Evolutionary conservation across 352 stramenopile species (phyloP).

Genomic region (Pythium brassicae): DNA sequence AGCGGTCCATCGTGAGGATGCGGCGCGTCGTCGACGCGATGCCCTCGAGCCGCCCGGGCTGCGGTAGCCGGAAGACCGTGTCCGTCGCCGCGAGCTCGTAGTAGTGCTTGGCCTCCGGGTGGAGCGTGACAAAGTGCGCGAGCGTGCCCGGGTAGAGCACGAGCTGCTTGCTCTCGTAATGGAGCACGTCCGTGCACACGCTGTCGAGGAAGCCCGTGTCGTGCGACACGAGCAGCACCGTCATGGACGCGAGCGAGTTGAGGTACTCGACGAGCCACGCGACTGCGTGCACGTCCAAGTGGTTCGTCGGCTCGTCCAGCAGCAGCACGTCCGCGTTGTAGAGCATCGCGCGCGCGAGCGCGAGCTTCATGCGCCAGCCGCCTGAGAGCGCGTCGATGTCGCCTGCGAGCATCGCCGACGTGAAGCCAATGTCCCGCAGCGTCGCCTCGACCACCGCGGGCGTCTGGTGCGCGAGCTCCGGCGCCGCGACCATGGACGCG

Average conservation of each 20-base stretch:
- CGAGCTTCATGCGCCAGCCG: constrained; percentile 96
- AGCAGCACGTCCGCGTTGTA: constrained; percentile 96
- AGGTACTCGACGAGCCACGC: constrained; percentile 93
- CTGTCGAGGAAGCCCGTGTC: constrained; percentile 97
- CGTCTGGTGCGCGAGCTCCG: constrained; percentile 18
- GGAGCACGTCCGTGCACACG: constrained; percentile 97
- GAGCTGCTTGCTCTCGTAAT: constrained; percentile 94
- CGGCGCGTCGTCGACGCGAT: constrained; percentile 21
- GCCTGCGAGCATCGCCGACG: constrained; percentile 89
- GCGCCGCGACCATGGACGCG: constrained; percentile 84
- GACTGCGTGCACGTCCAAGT: constrained; percentile 92
- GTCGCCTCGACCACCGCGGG: constrained; percentile 84
- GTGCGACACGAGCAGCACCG: constrained; percentile 94
- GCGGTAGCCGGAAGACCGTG: constrained; percentile 84
- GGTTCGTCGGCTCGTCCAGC: constrained; percentile 95
- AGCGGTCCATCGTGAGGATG: constrained; percentile 20
- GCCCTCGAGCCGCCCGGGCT: constrained; percentile 85
- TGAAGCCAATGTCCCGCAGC: constrained; percentile 92
- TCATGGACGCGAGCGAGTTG: constrained; percentile 81
- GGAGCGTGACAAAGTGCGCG: constrained; percentile 79
- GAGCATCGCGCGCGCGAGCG: constrained; percentile 92
- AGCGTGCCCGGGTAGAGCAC: constrained; percentile 89
- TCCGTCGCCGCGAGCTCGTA: constrained; percentile 78
- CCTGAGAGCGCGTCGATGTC: constrained; percentile 92
- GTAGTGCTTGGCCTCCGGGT: constrained; percentile 87